Percentiles rank a stretch among this genome's conserved stretches.
Evolutionary conservation across 208 protist species (phyloP).

Genomic region (Crithidia thermophila): DNA sequence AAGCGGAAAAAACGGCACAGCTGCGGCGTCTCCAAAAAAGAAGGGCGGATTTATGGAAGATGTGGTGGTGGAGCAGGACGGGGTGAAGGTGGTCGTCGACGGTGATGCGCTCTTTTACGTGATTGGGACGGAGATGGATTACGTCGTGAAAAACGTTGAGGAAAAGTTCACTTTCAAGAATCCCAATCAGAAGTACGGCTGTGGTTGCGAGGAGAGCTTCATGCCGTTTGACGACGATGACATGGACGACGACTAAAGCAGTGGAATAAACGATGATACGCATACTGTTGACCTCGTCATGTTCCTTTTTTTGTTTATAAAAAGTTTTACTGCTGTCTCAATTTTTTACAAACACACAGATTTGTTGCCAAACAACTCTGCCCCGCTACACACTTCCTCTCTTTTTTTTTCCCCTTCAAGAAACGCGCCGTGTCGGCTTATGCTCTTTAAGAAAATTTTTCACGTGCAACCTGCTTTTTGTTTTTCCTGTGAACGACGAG

Average conservation of each 20-base stretch:
- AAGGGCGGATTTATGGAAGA: constrained; percentile 36
- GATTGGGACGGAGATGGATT: constrained; percentile 98
- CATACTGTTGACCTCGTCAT: not conserved
- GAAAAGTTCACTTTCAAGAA: constrained; percentile 98
- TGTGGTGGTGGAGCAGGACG: constrained; percentile 90
- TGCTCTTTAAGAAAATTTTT: no score
- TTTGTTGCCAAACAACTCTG: no score
- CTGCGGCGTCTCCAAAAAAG: not conserved
- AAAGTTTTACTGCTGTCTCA: not conserved
- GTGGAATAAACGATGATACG: not conserved
- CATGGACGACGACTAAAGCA: constrained; percentile 39
- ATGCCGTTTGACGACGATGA: constrained; percentile 91
- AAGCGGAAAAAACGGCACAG: not conserved
- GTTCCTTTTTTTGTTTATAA: not conserved
- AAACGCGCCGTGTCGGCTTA: no score
- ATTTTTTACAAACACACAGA: no score
- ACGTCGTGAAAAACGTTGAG: constrained; percentile 91
- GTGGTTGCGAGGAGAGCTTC: constrained; percentile 98
- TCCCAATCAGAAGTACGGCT: constrained; percentile 96
- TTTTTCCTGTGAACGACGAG: no score
- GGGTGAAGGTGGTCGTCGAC: constrained; percentile 94
- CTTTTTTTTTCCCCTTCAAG: constrained; percentile 3
- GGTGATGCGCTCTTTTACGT: constrained; percentile 96
- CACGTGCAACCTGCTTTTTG: no score
- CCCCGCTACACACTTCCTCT: not conserved